These are phyloP conservation scores for Candida broadrunensis DNA, from an alignment of 805 yeast species.

Conservation along the genomic window DNA sequence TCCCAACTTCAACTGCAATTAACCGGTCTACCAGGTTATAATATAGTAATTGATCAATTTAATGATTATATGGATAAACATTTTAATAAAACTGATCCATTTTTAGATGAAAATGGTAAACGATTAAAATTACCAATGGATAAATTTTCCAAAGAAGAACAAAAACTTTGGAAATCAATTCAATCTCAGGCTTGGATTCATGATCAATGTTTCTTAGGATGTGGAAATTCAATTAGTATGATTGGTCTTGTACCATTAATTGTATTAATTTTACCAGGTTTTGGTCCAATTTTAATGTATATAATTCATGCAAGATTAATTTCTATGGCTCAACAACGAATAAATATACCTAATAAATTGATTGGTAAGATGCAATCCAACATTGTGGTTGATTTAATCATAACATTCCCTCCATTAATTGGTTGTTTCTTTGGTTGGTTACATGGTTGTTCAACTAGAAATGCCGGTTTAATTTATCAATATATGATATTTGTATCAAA, in stretches of 20 bases:
- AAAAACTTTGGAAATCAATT: conserved; percentile 66
- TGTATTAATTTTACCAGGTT: conserved; percentile 62
- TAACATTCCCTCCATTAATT: conserved; percentile 75
- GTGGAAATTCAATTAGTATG: conserved; percentile 61
- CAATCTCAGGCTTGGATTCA: conserved; percentile 83
- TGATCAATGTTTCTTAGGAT: conserved; percentile 80
- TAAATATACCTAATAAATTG: conserved; percentile 55
- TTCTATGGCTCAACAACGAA: conserved; percentile 52
- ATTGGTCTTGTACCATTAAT: conserved; percentile 76
- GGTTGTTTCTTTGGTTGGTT: conserved; percentile 81
- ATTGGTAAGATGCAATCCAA: conserved; percentile 74
- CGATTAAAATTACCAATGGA: conserved; percentile 60
- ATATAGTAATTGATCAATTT: conserved; percentile 52
- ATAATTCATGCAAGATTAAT: conserved; percentile 70
- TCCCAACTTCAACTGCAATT: conserved; percentile 22
- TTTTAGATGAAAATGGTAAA: conserved; percentile 54
- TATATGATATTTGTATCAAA: conserved; percentile 16
- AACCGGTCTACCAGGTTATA: conserved; percentile 57
- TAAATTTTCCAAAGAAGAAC: conserved; percentile 50
- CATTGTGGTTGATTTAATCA: conserved; percentile 67
- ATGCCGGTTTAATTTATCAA: conserved; percentile 73
- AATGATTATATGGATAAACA: conserved; percentile 68
- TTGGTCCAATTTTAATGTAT: conserved; percentile 86
- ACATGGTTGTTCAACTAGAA: conserved; percentile 82
- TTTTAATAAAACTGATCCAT: conserved; percentile 66